Evolutionary conservation across 2,329 filamentous ascomycete species (phyloP), one percentile per base, ranked within the genome.

Genomic region (Cladosporium sp.): DNA sequence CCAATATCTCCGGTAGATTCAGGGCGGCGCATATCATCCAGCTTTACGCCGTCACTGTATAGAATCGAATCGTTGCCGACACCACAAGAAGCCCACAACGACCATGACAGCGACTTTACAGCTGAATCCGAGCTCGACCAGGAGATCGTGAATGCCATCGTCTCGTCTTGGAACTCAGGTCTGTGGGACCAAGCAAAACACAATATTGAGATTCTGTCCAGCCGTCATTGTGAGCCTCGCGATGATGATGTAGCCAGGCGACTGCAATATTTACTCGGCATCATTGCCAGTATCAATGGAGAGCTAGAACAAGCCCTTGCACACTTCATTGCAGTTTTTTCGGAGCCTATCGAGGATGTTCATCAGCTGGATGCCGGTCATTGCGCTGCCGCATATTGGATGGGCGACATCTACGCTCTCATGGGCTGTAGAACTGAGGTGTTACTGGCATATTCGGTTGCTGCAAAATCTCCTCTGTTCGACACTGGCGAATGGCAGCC

Each of bases 341-440:
- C 59, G 2, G 47, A 22, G 20, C 62, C 63, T 3, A 59, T 68
- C 9, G 37, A 20, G n/a, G 52, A 59, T 12, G n/a, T 56, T 11
- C 15, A n/a, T 8, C 45, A 64, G 5, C 52, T 67, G 9, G 65
- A 69, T 38, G 60, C 56, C 30, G 66, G 65, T 15, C 66, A 67
- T 47, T 66, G 65, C 38, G 65, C 65, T 12, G 65, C 66, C 12
- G 66, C 66, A 12, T 66, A 65, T 38, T 67, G 66, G 66, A 60
- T 67, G 17, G 66, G 61, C 7, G 66, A 69, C 51, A 43, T 62
- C 17, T 69, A 65, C 45, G 55, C 60, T 22, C 59, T 66, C 42
- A 58, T 61, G 8, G 62, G 65, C 40, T 60, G 64, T 3, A 57
- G 61, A 34, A 57, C 60, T 1, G 66, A 69, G 34, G 66, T 64